phyloP scores from a whole-genome alignment of 306 rosid species.

The Crotalaria pallida region DNA sequence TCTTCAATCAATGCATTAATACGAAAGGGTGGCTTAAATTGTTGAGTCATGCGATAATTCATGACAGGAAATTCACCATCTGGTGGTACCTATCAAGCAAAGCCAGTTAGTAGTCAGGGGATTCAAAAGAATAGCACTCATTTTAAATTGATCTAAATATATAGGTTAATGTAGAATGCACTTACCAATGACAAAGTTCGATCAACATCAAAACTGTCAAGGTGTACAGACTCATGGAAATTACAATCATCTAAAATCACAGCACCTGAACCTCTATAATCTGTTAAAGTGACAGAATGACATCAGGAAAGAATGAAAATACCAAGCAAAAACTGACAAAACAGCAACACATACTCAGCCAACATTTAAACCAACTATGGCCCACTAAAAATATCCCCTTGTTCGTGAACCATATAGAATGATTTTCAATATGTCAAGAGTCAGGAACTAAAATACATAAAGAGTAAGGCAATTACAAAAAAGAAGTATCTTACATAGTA shows the following conservation, averaged over 20 bases:
- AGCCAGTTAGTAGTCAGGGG: slow-evolving; percentile 12
- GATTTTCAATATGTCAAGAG: slow-evolving; percentile 4
- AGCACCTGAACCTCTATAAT: slow-evolving; percentile 67
- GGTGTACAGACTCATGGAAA: slow-evolving; percentile 94
- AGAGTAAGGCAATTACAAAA: background rate
- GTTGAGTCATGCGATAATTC: slow-evolving; percentile 91
- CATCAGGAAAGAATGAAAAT: slow-evolving; percentile 11
- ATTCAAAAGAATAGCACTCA: background rate
- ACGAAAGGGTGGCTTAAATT: slow-evolving; percentile 83
- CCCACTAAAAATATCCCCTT: slow-evolving; percentile 1
- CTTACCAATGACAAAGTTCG: slow-evolving; percentile 79
- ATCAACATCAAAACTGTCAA: slow-evolving; percentile 71
- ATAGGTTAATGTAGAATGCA: slow-evolving; percentile 1
- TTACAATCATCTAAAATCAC: slow-evolving; percentile 89
- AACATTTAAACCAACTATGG: background rate
- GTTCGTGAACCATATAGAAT: background rate
- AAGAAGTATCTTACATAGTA: background rate
- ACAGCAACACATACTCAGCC: background rate
- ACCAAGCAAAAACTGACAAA: background rate
- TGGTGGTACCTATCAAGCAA: slow-evolving; percentile 63
- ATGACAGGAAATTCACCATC: slow-evolving; percentile 96
- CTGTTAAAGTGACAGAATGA: slow-evolving; percentile 40
- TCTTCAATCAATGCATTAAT: slow-evolving; percentile 84
- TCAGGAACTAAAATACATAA: slow-evolving; percentile 5
- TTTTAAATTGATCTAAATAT: background rate